A percentile compares a stretch with the other conserved stretches of the same genome.
Evolutionary conservation across 331 rosid species (phyloP).

Genomic region (Pyrus hybrid): DNA sequence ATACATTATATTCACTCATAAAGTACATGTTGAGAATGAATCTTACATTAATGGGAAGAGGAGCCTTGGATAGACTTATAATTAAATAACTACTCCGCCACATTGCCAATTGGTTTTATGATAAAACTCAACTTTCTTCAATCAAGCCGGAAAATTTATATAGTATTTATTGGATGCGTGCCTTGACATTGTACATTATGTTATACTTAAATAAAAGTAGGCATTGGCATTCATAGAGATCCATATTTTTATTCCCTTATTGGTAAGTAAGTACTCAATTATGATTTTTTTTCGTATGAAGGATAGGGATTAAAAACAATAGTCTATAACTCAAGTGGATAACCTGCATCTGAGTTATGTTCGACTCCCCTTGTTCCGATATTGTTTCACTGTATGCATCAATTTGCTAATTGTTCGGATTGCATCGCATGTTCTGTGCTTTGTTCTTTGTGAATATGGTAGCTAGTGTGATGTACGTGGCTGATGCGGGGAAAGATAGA

Average conservation of each 20-base stretch:
- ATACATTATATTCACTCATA: not conserved
- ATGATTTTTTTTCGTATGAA: no score
- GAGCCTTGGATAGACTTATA: no score
- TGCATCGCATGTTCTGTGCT: not conserved
- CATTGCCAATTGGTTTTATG: no score
- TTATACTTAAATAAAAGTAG: no score
- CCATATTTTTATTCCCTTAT: no score
- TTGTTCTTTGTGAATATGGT: not conserved
- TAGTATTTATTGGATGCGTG: not conserved
- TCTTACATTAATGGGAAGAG: no score
- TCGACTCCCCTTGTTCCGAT: not conserved
- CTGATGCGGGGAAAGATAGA: conserved; percentile 52
- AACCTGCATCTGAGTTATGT: not conserved
- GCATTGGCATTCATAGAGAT: no score
- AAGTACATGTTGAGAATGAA: no score
- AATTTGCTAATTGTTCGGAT: not conserved
- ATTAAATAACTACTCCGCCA: no score
- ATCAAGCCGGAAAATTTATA: not conserved
- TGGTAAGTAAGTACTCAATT: no score
- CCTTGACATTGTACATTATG: not conserved
- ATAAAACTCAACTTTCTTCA: no score
- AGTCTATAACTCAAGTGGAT: not conserved
- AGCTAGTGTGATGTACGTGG: conserved; percentile 15
- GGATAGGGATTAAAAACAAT: not conserved
- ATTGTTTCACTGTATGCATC: not conserved